Evolutionary conservation across 164 flowering plant species (phyloP), one percentile per base, ranked within the genome.

Genomic region (Berberis thunbergii): DNA sequence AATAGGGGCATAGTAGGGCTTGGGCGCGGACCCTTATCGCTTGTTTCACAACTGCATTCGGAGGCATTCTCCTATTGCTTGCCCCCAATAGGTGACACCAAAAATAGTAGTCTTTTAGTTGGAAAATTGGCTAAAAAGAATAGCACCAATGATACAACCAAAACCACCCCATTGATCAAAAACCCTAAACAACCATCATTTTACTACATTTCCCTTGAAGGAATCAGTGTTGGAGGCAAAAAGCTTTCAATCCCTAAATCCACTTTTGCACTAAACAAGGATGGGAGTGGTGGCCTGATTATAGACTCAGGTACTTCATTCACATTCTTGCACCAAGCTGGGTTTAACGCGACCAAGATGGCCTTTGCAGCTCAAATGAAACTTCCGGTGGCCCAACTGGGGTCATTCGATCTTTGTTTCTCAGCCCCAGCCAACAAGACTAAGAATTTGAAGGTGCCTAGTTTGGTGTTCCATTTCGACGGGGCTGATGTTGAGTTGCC

Each of bases 301-400:
- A 85, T 94, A 2, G 98, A 94, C 58, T 90, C 97, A 0, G 98
- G 98, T 41, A 90, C 98, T 1, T 88, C 96, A 6, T 76, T 94
- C 39, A 87, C 96, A 0, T 86, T 83, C 59, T 13, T 94, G 4
- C 89, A 86, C 57, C 59, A 75, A 2, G 66, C 52, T 4, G 93
- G 75, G 1, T 90, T 81, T 48, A 76, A 74, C 9, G 4, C 49
- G 1, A 62, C 91, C 1, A 81, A 71, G 66, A 77, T 80, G n/a
- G 95, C 78, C 63, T 88, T 94, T 73, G 66, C 60, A 7, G 75
- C 81, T 3, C 85, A 82, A 55, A 74, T 67, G 8, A 72, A 79
- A 3, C 83, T 88, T 43, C n/a, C 75, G 0, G 80, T 80, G 38
- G 84, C 80, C 49, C 63, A 71, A 0, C 59, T 76, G 0, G 80